Percentiles rank a stretch among this genome's conserved stretches.
Conservation (phyloP, 148 eudicot species). For the Rhododendron simsii region DNA sequence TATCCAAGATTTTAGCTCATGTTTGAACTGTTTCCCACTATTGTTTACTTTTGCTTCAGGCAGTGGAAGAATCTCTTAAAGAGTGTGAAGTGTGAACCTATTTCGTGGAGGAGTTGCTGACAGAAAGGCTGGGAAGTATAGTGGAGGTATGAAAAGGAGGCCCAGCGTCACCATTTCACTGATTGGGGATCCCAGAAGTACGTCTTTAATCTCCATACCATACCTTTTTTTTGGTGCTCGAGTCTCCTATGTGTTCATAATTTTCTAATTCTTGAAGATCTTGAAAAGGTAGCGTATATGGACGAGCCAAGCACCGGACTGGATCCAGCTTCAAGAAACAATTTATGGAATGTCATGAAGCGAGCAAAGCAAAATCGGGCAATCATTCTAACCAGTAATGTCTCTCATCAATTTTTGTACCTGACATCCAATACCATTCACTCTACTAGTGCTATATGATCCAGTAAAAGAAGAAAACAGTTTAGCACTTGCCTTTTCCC, state of each 20-base stretch:
- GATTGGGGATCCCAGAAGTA: slow-evolving; percentile 88
- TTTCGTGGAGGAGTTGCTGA: slow-evolving; percentile 89
- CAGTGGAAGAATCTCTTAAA: slow-evolving; percentile 85
- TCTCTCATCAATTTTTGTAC: background rate
- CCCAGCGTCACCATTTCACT: slow-evolving; percentile 91
- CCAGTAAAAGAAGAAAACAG: background rate
- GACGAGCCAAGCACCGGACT: slow-evolving; percentile 96
- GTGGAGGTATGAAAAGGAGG: slow-evolving; percentile 98
- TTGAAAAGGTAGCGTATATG: slow-evolving; percentile 78
- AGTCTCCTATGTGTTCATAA: background rate
- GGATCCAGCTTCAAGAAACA: slow-evolving; percentile 93
- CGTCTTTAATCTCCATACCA: slow-evolving; percentile 4
- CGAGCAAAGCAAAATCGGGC: slow-evolving; percentile 79
- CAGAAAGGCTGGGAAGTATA: slow-evolving; percentile 72
- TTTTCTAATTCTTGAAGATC: slow-evolving; percentile 10
- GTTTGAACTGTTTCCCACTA: background rate
- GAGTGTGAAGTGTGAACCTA: slow-evolving; percentile 50
- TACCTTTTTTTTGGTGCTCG: background rate
- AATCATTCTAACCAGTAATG: slow-evolving; percentile 80
- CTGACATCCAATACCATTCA: background rate
- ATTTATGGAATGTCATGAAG: slow-evolving; percentile 81
- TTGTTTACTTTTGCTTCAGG: slow-evolving; percentile 33
- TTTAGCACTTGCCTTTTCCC: background rate
- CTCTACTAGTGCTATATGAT: background rate
- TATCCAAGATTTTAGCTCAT: background rate